These are phyloP conservation scores for Tagetes erecta DNA, from an alignment of 129 eudicot genomes.

Conservation along the genomic window DNA sequence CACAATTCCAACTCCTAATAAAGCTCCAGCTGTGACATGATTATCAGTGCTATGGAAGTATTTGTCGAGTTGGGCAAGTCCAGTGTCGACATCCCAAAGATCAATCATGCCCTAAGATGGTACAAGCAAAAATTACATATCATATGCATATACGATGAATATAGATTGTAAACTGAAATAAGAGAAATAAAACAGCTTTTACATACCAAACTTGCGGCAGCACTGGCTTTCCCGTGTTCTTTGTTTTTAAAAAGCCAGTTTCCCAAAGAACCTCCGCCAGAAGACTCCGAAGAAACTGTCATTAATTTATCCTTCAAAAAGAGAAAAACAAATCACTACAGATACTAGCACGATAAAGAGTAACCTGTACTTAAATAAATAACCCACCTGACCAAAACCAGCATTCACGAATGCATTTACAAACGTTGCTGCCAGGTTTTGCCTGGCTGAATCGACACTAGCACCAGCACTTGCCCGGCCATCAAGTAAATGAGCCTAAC, in stretches of 20 bases:
- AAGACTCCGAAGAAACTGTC: conserved; percentile 76
- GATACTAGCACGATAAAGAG: background rate
- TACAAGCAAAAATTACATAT: background rate
- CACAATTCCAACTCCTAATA: conserved; percentile 92
- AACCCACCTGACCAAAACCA: conserved; percentile 89
- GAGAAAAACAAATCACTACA: conserved; percentile 9
- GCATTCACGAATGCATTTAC: conserved; percentile 99
- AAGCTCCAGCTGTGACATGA: conserved; percentile 87
- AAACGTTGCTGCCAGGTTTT: conserved; percentile 94
- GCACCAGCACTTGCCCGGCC: conserved; percentile 96
- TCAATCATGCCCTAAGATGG: conserved; percentile 79
- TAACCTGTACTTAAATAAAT: background rate
- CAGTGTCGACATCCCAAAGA: conserved; percentile 98
- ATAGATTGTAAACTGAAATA: background rate
- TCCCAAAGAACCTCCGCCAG: conserved; percentile 67
- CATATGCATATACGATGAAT: background rate
- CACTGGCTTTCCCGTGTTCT: conserved; percentile 98
- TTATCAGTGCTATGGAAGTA: conserved; percentile 87
- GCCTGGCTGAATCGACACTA: conserved; percentile 94
- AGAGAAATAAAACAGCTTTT: background rate
- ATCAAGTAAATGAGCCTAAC: conserved; percentile 91
- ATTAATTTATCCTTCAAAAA: conserved; percentile 80
- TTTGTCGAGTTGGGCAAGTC: conserved; percentile 95
- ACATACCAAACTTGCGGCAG: conserved; percentile 98
- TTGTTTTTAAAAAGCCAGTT: conserved; percentile 97